phyloP scores from a whole-genome alignment of 768 basidiomycete genomes.

The Suillus variegatus region DNA sequence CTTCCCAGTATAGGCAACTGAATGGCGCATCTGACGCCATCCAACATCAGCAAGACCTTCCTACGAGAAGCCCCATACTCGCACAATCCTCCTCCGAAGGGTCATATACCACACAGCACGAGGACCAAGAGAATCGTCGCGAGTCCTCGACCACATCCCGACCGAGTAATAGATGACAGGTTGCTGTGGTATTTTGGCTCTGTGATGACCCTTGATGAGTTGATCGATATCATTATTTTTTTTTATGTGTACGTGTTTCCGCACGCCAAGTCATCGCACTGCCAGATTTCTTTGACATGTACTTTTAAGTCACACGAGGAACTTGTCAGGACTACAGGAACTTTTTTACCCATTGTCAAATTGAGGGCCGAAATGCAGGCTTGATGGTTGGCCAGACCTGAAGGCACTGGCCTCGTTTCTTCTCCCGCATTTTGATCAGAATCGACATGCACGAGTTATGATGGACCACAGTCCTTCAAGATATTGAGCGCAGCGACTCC shows the following conservation, averaged over 20 bases:
- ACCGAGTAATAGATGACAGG: background rate
- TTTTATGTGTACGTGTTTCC: background rate
- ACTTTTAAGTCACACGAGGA: background rate
- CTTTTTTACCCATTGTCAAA: background rate
- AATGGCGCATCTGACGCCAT: background rate
- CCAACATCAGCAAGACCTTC: conserved; percentile 5
- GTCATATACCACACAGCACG: background rate
- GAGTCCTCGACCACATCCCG: background rate
- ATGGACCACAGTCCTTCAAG: background rate
- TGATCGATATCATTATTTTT: background rate
- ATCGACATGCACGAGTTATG: background rate
- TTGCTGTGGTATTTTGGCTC: background rate
- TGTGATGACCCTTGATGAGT: background rate
- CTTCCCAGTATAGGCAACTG: conserved; percentile 11
- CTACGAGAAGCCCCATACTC: background rate
- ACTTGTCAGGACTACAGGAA: background rate
- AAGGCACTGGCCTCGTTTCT: background rate
- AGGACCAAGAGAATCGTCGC: background rate
- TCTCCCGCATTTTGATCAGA: background rate
- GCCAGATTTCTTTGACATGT: background rate
- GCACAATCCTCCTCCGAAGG: too few relatives aligned
- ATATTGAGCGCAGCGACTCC: background rate
- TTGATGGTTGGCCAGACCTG: background rate
- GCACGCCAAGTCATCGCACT: background rate
- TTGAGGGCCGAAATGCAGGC: background rate